Percentiles rank a stretch among this genome's conserved stretches.
Evolutionary conservation across 2,329 filamentous ascomycete genomes (phyloP).

Genomic region (Elsinoe australis): DNA sequence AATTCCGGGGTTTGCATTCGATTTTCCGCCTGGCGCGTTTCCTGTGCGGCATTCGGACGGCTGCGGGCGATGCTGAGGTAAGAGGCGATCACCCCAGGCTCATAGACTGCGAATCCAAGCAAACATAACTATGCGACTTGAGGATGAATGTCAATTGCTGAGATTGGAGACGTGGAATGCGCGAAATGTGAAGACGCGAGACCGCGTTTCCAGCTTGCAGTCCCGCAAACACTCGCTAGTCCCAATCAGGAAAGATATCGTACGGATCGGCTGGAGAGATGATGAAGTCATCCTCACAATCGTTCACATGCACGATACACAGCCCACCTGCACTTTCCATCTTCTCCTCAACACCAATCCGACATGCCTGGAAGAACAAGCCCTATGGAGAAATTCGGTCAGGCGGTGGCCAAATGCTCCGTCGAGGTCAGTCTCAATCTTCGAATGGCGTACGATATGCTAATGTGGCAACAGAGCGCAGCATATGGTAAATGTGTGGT

Average conservation of each 20-base stretch:
- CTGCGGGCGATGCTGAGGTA: background rate
- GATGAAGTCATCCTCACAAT: constrained; percentile 6
- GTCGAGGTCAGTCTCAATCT: constrained; percentile 55
- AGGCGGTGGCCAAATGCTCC: constrained; percentile 58
- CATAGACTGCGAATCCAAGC: background rate
- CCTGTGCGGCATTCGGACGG: constrained; percentile 35
- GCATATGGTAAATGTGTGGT: constrained; percentile 88
- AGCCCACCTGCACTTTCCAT: background rate
- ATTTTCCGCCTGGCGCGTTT: constrained; percentile 33
- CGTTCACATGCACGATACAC: no score
- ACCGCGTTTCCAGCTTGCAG: background rate
- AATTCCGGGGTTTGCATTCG: constrained; percentile 32
- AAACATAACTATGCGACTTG: constrained; percentile 5
- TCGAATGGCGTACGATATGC: constrained; percentile 14
- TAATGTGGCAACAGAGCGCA: constrained; percentile 52
- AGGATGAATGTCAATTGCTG: background rate
- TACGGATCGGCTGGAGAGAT: background rate
- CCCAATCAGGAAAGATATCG: background rate
- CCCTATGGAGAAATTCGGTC: constrained; percentile 62
- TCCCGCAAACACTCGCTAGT: constrained; percentile 8
- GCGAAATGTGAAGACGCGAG: background rate
- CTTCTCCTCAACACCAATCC: background rate
- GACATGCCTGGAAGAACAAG: constrained; percentile 43
- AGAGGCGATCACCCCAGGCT: background rate
- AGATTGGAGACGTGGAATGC: background rate